These are phyloP conservation scores for Tripidium arundinaceum DNA, from an alignment of 202 grass and related monocot species.

Conservation along the genomic window DNA sequence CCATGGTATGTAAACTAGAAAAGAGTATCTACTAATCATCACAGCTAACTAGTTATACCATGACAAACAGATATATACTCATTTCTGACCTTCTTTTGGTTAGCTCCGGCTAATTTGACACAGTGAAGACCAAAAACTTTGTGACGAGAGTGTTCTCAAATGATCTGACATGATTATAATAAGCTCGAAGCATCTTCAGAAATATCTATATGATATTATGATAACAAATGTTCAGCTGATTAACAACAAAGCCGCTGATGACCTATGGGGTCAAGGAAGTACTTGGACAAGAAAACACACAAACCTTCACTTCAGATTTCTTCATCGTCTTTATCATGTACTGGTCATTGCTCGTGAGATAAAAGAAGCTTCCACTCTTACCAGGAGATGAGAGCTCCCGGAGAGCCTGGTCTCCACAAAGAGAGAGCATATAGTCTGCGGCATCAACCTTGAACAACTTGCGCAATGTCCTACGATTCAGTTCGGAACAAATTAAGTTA, in stretches of 20 bases:
- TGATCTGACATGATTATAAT: constrained; percentile 79
- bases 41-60: neutral
- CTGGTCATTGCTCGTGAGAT: constrained; percentile 82
- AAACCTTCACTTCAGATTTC: constrained; percentile 99
- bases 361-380: constrained; percentile 99
- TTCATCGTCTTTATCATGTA: constrained; percentile 99
- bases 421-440: constrained; percentile 96
- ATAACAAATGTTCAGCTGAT: constrained; percentile 19
- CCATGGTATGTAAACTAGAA: constrained; percentile 4
- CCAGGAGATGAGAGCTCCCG: constrained; percentile 92
- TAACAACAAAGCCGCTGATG: constrained; percentile 2
- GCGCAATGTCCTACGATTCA: constrained; percentile 68
- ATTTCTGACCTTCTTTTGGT: constrained; percentile 75
- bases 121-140: constrained; percentile 93
- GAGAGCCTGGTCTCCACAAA: constrained; percentile 95
- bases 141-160: constrained; percentile 79
- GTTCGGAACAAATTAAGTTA: constrained; percentile 16
- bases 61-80: neutral
- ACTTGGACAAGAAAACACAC: constrained; percentile 6
- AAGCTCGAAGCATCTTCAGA: constrained; percentile 89
- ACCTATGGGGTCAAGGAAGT: constrained; percentile 1
- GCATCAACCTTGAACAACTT: constrained; percentile 96
- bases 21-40: constrained; percentile 5
- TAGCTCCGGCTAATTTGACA: constrained; percentile 82
- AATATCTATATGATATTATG: constrained; percentile 56